Evolutionary conservation across 768 basidiomycete genomes (phyloP).

Genomic region (Xerocomus spinulosus): DNA sequence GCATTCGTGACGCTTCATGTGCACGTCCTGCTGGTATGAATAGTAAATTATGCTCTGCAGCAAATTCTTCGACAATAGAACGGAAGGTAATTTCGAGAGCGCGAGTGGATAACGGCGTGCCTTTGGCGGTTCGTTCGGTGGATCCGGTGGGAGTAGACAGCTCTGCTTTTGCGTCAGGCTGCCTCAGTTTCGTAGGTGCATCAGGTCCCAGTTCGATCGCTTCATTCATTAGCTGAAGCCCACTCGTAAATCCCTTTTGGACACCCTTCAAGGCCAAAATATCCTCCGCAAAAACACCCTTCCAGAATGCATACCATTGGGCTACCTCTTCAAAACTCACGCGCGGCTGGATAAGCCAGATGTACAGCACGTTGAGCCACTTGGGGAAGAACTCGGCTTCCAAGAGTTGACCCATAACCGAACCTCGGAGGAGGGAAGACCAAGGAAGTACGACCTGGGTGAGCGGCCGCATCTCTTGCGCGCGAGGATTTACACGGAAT

Average conservation of each 20-base stretch:
- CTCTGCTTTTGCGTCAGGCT: conserved; percentile 62
- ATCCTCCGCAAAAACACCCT: conserved; percentile 63
- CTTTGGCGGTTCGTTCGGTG: conserved; percentile 26
- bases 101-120: conserved; percentile 42
- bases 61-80: conserved; percentile 87
- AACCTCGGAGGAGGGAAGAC: conserved; percentile 65
- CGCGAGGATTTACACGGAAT: conserved; percentile 86
- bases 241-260: conserved; percentile 77
- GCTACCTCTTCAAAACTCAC: conserved; percentile 91
- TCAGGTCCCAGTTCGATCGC: conserved; percentile 84
- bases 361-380: conserved; percentile 86
- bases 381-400: conserved; percentile 95
- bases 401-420: conserved; percentile 78
- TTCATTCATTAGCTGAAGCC: conserved; percentile 90
- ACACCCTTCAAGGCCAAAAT: conserved; percentile 65
- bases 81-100: conserved; percentile 88
- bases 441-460: conserved; percentile 66
- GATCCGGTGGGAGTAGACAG: conserved; percentile 32
- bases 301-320: conserved; percentile 93
- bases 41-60: conserved; percentile 78
- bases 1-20: conserved; percentile 84
- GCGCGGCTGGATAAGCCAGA: conserved; percentile 89
- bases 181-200: conserved; percentile 61
- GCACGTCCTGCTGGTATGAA: conserved; percentile 85
- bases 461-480: conserved; percentile 84